Evolutionary conservation across 129 eudicot genomes (phyloP).

Genomic region (Deinandra increscens): DNA sequence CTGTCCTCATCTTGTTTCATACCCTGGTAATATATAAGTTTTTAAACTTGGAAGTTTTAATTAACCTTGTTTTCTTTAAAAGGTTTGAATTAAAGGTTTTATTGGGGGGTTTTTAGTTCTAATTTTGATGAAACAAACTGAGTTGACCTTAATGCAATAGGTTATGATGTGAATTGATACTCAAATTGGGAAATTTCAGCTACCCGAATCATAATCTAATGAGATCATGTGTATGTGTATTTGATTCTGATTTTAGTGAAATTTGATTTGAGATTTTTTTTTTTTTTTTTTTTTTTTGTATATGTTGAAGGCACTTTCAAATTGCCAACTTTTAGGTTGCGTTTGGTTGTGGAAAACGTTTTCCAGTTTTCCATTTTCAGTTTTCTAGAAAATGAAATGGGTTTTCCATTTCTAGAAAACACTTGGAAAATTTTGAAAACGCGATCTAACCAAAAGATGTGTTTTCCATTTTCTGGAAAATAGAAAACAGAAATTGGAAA

Average conservation of each 20-base stretch:
- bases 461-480: no score
- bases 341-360: no score
- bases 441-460: no score
- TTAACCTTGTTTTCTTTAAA: neutral
- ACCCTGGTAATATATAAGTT: constrained; percentile 43
- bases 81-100: neutral
- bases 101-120: constrained; percentile 9
- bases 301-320: constrained; percentile 8
- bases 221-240: constrained; percentile 9
- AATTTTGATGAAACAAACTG: constrained; percentile 16
- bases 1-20: constrained; percentile 70
- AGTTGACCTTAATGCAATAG: constrained; percentile 15
- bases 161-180: constrained; percentile 16
- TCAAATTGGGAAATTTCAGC: constrained; percentile 25
- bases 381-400: no score
- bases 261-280: neutral
- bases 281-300: neutral
- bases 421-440: no score
- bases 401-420: no score
- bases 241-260: constrained; percentile 9
- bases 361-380: no score
- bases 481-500: no score
- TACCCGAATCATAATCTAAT: neutral
- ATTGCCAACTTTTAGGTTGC: neutral
- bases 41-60: neutral